Conservation (phyloP, 371 early-diverging fungal species). For the Paramicrosporidium saccamoebae region DNA sequence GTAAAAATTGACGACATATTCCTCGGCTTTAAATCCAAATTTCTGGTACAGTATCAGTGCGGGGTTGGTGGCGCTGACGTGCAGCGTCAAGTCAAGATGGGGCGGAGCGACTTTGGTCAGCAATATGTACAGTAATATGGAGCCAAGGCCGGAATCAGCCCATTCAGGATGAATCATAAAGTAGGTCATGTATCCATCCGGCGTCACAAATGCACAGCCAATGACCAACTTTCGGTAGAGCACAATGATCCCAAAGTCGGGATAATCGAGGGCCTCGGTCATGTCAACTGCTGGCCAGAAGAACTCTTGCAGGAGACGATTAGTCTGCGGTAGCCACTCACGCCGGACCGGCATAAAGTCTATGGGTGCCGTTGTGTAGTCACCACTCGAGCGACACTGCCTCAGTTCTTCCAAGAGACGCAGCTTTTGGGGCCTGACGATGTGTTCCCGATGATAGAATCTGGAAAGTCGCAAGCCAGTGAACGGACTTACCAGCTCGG, state of each 20-base stretch:
- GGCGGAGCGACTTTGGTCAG: constrained; percentile 29
- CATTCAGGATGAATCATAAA: constrained; percentile 55
- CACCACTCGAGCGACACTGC: too few relatives aligned
- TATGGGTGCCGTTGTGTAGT: too few relatives aligned
- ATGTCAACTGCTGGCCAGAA: too few relatives aligned
- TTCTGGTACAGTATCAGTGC: constrained; percentile 84
- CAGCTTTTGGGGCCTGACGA: too few relatives aligned
- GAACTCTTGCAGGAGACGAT: too few relatives aligned
- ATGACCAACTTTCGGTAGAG: constrained; percentile 29
- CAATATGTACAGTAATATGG: constrained; percentile 52
- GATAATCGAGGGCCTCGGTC: constrained; percentile 39
- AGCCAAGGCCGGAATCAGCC: constrained; percentile 46
- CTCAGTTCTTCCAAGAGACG: too few relatives aligned
- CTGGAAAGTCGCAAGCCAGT: too few relatives aligned
- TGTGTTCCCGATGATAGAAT: too few relatives aligned
- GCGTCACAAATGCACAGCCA: constrained; percentile 74
- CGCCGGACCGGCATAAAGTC: too few relatives aligned
- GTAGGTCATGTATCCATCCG: constrained; percentile 67
- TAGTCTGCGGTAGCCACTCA: too few relatives aligned
- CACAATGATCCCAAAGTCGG: constrained; percentile 57
- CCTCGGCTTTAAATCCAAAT: constrained; percentile 78
- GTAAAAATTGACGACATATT: constrained; percentile 61
- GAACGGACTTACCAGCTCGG: too few relatives aligned
- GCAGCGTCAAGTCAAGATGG: constrained; percentile 61
- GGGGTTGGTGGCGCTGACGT: constrained; percentile 66